Percentiles rank a stretch among this genome's conserved stretches.
Conservation (phyloP, 148 eudicot genomes). For the Vaccinium darrowii region DNA sequence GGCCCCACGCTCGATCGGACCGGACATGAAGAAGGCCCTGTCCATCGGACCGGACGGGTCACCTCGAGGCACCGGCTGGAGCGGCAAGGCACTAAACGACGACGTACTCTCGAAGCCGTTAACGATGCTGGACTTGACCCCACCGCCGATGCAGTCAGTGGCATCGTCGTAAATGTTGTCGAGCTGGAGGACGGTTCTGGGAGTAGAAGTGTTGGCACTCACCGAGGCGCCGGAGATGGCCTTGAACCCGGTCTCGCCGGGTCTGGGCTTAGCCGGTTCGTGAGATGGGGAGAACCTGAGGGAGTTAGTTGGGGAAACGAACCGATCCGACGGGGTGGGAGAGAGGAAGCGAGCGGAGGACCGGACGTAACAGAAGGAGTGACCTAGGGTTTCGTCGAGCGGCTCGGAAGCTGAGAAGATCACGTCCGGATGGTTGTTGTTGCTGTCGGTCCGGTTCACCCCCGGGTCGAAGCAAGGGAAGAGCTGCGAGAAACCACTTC, state of each 20-base stretch:
- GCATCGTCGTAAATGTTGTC: constrained; percentile 46
- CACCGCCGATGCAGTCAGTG: constrained; percentile 29
- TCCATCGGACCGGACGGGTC: constrained; percentile 54
- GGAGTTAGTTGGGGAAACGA: constrained; percentile 65
- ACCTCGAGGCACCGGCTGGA: constrained; percentile 72
- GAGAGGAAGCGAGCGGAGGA: constrained; percentile 81
- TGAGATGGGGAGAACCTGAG: constrained; percentile 64
- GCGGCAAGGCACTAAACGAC: constrained; percentile 69
- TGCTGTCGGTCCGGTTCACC: constrained; percentile 20
- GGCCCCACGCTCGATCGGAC: constrained; percentile 94
- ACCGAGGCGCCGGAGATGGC: constrained; percentile 94
- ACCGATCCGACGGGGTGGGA: constrained; percentile 88
- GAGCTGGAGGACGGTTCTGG: constrained; percentile 54
- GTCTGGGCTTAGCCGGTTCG: constrained; percentile 32
- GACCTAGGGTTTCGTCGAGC: constrained; percentile 92
- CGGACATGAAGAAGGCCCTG: constrained; percentile 72
- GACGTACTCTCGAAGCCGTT: constrained; percentile 90
- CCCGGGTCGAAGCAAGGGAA: constrained; percentile 78
- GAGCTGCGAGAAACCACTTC: constrained; percentile 72
- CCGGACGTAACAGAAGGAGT: constrained; percentile 92
- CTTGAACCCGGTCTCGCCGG: constrained; percentile 48
- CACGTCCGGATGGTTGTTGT: constrained; percentile 29
- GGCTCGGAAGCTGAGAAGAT: constrained; percentile 46
- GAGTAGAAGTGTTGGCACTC: constrained; percentile 78
- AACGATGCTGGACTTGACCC: constrained; percentile 42